A percentile compares a stretch with the other conserved stretches of the same genome.
Evolutionary conservation across 2,329 filamentous ascomycete species (phyloP).

Genomic region (Sclerotinia spermophila): DNA sequence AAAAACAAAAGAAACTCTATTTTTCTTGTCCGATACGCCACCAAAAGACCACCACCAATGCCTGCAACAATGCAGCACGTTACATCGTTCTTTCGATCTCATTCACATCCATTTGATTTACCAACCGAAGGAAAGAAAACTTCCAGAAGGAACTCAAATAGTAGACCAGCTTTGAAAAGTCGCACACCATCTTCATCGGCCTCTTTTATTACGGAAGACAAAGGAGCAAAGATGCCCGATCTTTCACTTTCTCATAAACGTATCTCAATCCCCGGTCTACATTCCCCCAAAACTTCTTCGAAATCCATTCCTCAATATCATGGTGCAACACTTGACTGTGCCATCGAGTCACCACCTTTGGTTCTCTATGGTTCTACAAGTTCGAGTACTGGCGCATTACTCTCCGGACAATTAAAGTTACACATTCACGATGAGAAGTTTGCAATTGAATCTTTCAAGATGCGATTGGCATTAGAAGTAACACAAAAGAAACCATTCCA

Average conservation of each 20-base stretch:
- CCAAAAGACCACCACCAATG: conserved; percentile 6
- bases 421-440: conserved; percentile 63
- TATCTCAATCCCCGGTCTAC: conserved; percentile 28
- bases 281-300: conserved; percentile 29
- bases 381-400: conserved; percentile 75
- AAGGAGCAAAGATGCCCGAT: conserved; percentile 29
- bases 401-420: conserved; percentile 79
- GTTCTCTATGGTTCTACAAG: conserved; percentile 75
- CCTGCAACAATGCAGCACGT: conserved; percentile 19
- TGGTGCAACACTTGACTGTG: conserved; percentile 38
- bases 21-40: neutral
- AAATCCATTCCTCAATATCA: conserved; percentile 29
- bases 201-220: conserved; percentile 16
- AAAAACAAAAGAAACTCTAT: neutral
- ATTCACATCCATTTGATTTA: conserved; percentile 6
- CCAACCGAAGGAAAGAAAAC: conserved; percentile 12
- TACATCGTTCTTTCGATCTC: conserved; percentile 17
- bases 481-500: conserved; percentile 80
- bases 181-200: conserved; percentile 21
- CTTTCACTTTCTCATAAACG: conserved; percentile 27
- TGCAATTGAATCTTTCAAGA: conserved; percentile 68
- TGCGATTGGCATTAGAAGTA: conserved; percentile 66
- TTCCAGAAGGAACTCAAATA: conserved; percentile 3
- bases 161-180: neutral
- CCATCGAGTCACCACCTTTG: conserved; percentile 52